Base-by-base conservation (phyloP, 768 basidiomycete genomes). In the Paxillus ammoniavirescens region DNA sequence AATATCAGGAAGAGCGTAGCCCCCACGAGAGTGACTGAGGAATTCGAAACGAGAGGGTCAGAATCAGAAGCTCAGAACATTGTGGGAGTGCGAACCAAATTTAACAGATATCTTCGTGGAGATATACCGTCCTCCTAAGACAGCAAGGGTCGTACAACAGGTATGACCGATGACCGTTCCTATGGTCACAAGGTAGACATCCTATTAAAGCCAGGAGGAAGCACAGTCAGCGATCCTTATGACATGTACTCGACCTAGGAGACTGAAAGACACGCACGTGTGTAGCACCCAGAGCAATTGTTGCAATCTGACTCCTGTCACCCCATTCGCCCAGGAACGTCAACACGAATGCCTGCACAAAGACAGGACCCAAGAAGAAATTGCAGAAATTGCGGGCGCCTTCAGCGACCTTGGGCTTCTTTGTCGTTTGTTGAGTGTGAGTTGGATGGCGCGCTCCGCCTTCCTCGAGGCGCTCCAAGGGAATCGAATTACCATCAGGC, bases 291-390 rank as follows among this genome's bases (percentile, higher is more conserved):
- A 98, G 76, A 5, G 93, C 95, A 57, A 98, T 96, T 2, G 97
- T 98, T 2, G 97, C 89, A 62, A 98, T 93, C 74, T 99, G 96
- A 65, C 93, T 96, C 49, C 96, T 75, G 73, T 98, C 97, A 0
- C 97, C 96, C 97, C 97, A 98, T 73, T 99, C 97, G 9, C 95
- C 97, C n/a, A 99, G 77, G 72, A 98, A 98, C 0, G 96, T 98
- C 55, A 99, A 77, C 31, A 96, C 75, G 64, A 99, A 98, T 0
- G 93, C 84, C 70, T 99, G 94, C 2, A 94, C 93, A 65, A 98
- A 96, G 2, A 97, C 92, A 0, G 96, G 96, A 0, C 91, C 93
- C 17, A 98, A 73, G 59, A 95, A 70, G 15, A 94, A 73, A 62
- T 84, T 86, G 67, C 83, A 88, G 62, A 93, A 86, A 67, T 95